These are phyloP conservation scores for Purshia tridentata DNA, from an alignment of 306 rosid genomes.

Conservation along the genomic window DNA sequence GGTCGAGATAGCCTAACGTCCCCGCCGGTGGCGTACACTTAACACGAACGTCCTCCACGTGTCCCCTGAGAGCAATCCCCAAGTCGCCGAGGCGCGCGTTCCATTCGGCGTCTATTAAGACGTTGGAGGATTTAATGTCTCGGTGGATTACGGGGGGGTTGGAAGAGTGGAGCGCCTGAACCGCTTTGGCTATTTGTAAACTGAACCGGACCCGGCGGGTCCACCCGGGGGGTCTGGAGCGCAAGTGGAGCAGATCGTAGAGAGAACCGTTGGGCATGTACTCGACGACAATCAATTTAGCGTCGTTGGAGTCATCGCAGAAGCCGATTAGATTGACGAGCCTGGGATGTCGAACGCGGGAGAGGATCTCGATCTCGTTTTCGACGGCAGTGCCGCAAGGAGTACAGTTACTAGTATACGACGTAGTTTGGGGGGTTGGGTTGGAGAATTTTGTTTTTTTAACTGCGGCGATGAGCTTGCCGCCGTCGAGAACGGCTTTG, in stretches of 20 bases:
- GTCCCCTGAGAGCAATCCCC: constrained; percentile 74
- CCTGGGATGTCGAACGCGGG: constrained; percentile 51
- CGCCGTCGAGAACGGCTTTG: constrained; percentile 62
- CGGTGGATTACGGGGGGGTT: constrained; percentile 91
- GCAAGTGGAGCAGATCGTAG: constrained; percentile 59
- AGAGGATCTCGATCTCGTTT: constrained; percentile 94
- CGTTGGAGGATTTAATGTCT: constrained; percentile 80
- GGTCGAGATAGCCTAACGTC: constrained; percentile 89
- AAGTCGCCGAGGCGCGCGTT: constrained; percentile 83
- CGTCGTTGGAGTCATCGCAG: constrained; percentile 41
- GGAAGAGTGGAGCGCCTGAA: constrained; percentile 49
- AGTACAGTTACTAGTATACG: too few relatives aligned
- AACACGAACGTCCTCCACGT: constrained; percentile 83
- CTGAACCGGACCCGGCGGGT: constrained; percentile 51
- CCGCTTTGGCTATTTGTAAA: constrained; percentile 69
- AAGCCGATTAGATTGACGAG: constrained; percentile 81
- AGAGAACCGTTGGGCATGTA: constrained; percentile 89
- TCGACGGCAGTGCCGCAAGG: constrained; percentile 26
- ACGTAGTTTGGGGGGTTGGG: constrained; percentile 23
- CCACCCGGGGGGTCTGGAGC: constrained; percentile 68
- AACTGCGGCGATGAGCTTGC: constrained; percentile 67
- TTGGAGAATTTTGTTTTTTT: constrained; percentile 44
- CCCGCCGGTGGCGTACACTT: constrained; percentile 94
- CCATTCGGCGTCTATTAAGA: constrained; percentile 54
- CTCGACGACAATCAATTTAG: constrained; percentile 61